phyloP scores from a whole-genome alignment of 106 monocot genomes.

The Dioscorea zingiberensis region DNA sequence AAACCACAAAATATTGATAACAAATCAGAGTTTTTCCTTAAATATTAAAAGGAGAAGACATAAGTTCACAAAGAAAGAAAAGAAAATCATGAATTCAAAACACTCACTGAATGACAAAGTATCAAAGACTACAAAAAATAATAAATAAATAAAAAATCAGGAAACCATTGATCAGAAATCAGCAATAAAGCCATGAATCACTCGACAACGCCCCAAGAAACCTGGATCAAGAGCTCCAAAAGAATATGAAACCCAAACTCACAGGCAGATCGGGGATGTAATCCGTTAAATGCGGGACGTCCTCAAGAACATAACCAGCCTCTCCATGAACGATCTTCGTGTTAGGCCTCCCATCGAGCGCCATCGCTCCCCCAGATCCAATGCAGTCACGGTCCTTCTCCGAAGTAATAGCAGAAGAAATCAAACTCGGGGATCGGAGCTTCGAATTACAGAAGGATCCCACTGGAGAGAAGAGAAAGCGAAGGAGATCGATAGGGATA shows the following conservation, averaged over 20 bases:
- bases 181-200: too few species aligned
- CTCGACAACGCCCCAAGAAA: too few species aligned
- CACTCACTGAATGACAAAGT: too few species aligned
- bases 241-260: neutral
- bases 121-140: neutral
- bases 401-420: neutral
- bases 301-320: constrained; percentile 59
- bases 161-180: too few species aligned
- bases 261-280: constrained; percentile 51
- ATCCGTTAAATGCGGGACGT: constrained; percentile 70
- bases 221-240: too few species aligned
- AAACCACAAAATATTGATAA: too few species aligned
- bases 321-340: constrained; percentile 47
- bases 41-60: too few species aligned
- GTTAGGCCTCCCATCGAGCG: constrained; percentile 1
- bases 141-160: neutral
- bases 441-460: neutral
- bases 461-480: constrained; percentile 7
- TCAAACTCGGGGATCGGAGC: neutral
- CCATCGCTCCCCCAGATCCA: constrained; percentile 6
- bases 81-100: neutral
- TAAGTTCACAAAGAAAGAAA: constrained; percentile 1
- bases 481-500: constrained; percentile 1
- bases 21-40: too few species aligned
- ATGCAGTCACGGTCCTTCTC: neutral